These are phyloP conservation scores for Saccharomyces hybrid DNA, from an alignment of 1,139 yeast genomes.

Conservation along the genomic window DNA sequence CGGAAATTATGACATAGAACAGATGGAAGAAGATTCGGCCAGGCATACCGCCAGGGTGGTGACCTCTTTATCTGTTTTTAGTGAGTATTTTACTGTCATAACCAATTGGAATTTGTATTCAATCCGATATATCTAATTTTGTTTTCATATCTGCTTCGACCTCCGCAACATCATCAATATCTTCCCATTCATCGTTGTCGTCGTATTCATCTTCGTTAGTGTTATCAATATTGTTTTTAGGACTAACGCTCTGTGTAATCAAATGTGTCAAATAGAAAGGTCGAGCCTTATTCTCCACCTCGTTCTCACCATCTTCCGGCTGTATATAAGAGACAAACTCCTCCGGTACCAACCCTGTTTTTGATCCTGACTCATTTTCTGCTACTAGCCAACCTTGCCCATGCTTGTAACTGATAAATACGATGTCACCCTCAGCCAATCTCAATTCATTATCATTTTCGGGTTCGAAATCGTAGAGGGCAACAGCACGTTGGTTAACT, in stretches of 20 bases:
- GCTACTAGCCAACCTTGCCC: slow-evolving; percentile 99
- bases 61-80: background rate
- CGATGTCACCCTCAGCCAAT: slow-evolving; percentile 69
- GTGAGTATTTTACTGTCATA: background rate
- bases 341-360: slow-evolving; percentile 89
- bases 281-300: slow-evolving; percentile 26
- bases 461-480: slow-evolving; percentile 81
- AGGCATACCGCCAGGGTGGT: background rate
- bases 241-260: slow-evolving; percentile 23
- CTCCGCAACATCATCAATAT: slow-evolving; percentile 22
- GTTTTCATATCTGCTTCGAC: slow-evolving; percentile 14
- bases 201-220: slow-evolving; percentile 16
- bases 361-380: slow-evolving; percentile 25
- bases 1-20: background rate
- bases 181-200: slow-evolving; percentile 36
- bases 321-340: slow-evolving; percentile 67
- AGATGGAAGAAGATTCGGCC: background rate
- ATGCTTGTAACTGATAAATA: slow-evolving; percentile 83
- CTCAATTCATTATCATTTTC: slow-evolving; percentile 90
- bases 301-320: slow-evolving; percentile 12
- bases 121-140: slow-evolving; percentile 13
- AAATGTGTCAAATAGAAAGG: slow-evolving; percentile 30
- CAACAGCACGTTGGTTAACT: slow-evolving; percentile 60
- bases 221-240: slow-evolving; percentile 6
- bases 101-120: background rate